These are phyloP conservation scores for Nannochloris sp. DNA, from an alignment of 139 green algal genomes.

Conservation along the genomic window DNA sequence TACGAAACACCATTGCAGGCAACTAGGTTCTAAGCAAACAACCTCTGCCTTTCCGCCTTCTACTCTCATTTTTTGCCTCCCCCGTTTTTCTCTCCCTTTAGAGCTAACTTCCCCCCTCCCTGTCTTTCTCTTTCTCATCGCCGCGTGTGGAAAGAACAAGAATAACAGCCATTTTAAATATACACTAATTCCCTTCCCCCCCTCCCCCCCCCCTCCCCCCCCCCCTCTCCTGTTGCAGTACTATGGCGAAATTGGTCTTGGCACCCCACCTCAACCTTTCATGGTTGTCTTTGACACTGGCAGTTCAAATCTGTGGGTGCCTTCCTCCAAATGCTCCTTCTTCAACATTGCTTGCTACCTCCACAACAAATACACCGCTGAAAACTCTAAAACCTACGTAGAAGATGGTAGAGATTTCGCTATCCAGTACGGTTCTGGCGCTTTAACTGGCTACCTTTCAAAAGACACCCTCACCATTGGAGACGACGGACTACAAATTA, in stretches of 20 bases:
- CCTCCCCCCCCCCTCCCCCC: not conserved
- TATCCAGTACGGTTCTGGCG: conserved; percentile 95
- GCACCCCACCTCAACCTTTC: conserved; percentile 86
- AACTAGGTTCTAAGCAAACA: not conserved
- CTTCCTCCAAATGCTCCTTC: conserved; percentile 66
- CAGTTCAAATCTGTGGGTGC: conserved; percentile 83
- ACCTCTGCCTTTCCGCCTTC: not conserved
- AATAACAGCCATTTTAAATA: too few species aligned
- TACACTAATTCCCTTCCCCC: not conserved
- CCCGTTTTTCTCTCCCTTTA: not conserved
- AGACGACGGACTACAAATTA: conserved; percentile 49
- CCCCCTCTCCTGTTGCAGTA: conserved; percentile 59
- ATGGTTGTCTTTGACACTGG: conserved; percentile 93
- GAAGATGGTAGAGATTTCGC: conserved; percentile 80
- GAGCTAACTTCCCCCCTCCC: too few species aligned
- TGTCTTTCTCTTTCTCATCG: too few species aligned
- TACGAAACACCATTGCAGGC: not conserved
- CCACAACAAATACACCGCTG: conserved; percentile 80
- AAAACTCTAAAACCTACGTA: conserved; percentile 43
- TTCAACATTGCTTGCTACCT: conserved; percentile 86
- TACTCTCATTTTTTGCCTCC: not conserved
- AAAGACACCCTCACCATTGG: conserved; percentile 74
- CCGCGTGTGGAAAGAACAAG: too few species aligned
- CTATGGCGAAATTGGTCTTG: conserved; percentile 87
- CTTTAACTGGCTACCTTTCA: conserved; percentile 82